Base-by-base conservation (phyloP, 352 stramenopile species). In the Phytophthora nicotianae region DNA sequence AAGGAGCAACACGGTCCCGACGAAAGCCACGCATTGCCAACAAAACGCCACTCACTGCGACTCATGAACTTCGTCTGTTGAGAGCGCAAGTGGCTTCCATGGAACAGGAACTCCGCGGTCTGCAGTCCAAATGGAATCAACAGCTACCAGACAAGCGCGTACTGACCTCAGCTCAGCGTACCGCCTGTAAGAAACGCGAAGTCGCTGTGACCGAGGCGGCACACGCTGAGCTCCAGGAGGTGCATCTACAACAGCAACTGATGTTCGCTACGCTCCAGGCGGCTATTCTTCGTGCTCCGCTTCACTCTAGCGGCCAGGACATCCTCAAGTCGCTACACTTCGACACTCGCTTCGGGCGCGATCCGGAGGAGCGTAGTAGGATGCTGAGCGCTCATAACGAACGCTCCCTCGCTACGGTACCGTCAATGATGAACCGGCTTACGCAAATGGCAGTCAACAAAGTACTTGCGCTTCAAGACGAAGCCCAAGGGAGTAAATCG, bases 171-270 rank as follows among this genome's bases (percentile, higher is more conserved):
- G 71, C 68, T 1, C 64, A 62, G n/a, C 43, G 20, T 2, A 64
- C 71, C 1, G 71, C 68, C 8, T 19, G 2, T 10, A 60, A 77
- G 35, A 79, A 75, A 27, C 51, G 60, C 35, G 45, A 40, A 13
- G 50, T 45, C 2, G 26, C 33, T 37, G 45, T 51, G 5, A 64
- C 55, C 4, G 59, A 79, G 29, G 37, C 37, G 2, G 53, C 45
- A 20, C 58, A 68, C 14, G 52, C 33, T 27, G 33, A 74, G 17
- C 56, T 79, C 0, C 55, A 74, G 19, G 27, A 64, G n/a, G 46
- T 69, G n/a, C 49, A 72, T 41, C 40, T 68, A 5, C 63, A 77
- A 50, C 68, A 79, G 47, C 71, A 79, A 41, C 37, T 77, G 6
- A 54, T 66, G 41, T 77, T 75, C 38, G 71, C 71, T 14, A 66